Evolutionary conservation across 2,329 filamentous ascomycete genomes (phyloP).

Genomic region (Neofusicoccum sp.): DNA sequence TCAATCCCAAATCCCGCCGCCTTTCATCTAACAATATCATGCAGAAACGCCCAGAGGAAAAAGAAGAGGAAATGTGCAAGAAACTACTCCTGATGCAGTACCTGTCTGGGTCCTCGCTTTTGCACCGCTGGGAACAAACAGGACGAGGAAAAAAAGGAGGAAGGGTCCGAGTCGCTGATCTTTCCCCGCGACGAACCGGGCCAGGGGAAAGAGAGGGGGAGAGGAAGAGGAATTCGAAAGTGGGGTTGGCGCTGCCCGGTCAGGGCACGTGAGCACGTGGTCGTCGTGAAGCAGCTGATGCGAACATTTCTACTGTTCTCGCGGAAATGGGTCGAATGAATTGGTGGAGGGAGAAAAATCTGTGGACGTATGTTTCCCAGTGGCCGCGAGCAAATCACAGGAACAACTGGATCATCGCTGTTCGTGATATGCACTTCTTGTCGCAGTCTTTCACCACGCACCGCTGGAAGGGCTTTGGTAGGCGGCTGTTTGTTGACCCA

Average conservation of each 20-base stretch:
- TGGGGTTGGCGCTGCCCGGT: too few species aligned
- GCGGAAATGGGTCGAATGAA: too few species aligned
- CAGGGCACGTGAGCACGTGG: too few species aligned
- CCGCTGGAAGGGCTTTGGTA: slow-evolving; percentile 40
- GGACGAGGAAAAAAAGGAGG: not conserved
- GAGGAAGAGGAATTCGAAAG: too few species aligned
- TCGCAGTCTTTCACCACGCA: slow-evolving; percentile 48
- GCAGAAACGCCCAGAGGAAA: not conserved
- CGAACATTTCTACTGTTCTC: too few species aligned
- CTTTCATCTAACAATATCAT: not conserved
- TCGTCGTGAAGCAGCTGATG: too few species aligned
- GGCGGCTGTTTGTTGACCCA: slow-evolving; percentile 23
- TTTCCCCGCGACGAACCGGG: too few species aligned
- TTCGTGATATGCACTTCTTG: slow-evolving; percentile 32
- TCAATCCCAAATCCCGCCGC: not conserved
- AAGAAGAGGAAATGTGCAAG: too few species aligned
- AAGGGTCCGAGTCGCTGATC: too few species aligned
- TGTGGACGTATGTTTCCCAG: too few species aligned
- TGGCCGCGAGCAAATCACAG: slow-evolving; percentile 25
- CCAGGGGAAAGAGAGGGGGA: too few species aligned
- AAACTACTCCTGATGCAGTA: slow-evolving; percentile 8
- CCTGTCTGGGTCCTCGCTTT: slow-evolving; percentile 1
- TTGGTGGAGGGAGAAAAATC: too few species aligned
- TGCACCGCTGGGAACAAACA: not conserved
- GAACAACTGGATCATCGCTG: slow-evolving; percentile 43